These are phyloP conservation scores for Knufia fluminis DNA, from an alignment of 2,329 filamentous ascomycete species.

Conservation along the genomic window DNA sequence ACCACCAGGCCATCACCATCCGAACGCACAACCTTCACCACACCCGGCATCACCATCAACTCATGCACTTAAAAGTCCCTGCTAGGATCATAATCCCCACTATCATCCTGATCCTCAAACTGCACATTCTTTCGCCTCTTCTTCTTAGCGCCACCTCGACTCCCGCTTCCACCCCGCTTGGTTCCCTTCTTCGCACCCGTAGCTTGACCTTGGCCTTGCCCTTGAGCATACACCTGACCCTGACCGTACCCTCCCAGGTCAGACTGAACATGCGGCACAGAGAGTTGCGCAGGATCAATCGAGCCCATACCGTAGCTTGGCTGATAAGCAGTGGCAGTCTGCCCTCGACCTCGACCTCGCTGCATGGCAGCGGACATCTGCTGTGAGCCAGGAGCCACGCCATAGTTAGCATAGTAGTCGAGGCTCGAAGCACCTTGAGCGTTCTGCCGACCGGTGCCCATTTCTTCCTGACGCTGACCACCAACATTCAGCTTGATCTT, in stretches of 20 bases:
- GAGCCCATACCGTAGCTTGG: not conserved
- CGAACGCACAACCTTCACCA: no score
- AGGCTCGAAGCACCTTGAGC: not conserved
- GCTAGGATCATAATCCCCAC: constrained; percentile 9
- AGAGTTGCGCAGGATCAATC: not conserved
- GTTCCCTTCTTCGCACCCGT: not conserved
- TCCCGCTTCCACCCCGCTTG: not conserved
- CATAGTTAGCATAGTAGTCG: not conserved
- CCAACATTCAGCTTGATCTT: not conserved
- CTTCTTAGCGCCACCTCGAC: not conserved
- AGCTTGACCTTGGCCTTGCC: not conserved
- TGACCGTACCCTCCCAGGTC: not conserved
- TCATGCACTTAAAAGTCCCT: no score
- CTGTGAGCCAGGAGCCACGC: not conserved
- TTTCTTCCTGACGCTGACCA: no score
- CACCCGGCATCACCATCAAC: no score
- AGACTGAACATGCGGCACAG: not conserved
- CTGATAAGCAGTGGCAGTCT: not conserved
- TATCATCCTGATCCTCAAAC: constrained; percentile 6
- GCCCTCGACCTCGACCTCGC: no score
- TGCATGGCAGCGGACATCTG: not conserved
- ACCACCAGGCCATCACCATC: no score
- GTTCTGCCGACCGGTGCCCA: not conserved
- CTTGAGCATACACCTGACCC: not conserved
- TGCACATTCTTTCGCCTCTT: not conserved